Conservation (phyloP, 805 yeast genomes). For the Kazachstania kunashirensis region DNA sequence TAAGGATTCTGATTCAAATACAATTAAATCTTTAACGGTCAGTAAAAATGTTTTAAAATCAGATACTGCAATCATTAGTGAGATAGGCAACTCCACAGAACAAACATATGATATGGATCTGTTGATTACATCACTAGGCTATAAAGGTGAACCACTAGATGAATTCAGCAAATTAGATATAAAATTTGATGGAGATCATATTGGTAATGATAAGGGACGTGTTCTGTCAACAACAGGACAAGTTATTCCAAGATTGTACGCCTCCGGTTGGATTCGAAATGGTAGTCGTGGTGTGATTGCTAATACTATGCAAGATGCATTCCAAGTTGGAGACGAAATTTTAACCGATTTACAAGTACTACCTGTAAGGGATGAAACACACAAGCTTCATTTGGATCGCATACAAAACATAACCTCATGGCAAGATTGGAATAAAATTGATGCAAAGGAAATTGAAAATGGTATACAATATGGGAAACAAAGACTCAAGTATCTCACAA, state of each 20-base stretch:
- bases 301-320: constrained; percentile 77
- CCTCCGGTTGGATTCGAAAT: constrained; percentile 83
- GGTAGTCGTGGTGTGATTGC: constrained; percentile 90
- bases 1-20: constrained; percentile 31
- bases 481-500: constrained; percentile 5
- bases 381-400: neutral
- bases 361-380: neutral
- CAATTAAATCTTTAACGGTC: constrained; percentile 22
- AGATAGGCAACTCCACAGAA: too few species aligned
- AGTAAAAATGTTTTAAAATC: constrained; percentile 16
- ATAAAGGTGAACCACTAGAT: constrained; percentile 52
- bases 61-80: too few species aligned
- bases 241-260: constrained; percentile 46
- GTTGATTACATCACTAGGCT: constrained; percentile 76
- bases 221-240: constrained; percentile 25
- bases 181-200: constrained; percentile 42
- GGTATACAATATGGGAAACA: constrained; percentile 10
- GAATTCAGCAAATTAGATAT: constrained; percentile 47
- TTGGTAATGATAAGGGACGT: constrained; percentile 39
- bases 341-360: constrained; percentile 39
- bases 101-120: constrained; percentile 45
- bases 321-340: constrained; percentile 59
- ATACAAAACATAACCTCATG: constrained; percentile 19
- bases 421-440: constrained; percentile 24
- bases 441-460: constrained; percentile 14